Evolutionary conservation across 208 protist genomes (phyloP).

Genomic region (Crithidia acanthocephali): DNA sequence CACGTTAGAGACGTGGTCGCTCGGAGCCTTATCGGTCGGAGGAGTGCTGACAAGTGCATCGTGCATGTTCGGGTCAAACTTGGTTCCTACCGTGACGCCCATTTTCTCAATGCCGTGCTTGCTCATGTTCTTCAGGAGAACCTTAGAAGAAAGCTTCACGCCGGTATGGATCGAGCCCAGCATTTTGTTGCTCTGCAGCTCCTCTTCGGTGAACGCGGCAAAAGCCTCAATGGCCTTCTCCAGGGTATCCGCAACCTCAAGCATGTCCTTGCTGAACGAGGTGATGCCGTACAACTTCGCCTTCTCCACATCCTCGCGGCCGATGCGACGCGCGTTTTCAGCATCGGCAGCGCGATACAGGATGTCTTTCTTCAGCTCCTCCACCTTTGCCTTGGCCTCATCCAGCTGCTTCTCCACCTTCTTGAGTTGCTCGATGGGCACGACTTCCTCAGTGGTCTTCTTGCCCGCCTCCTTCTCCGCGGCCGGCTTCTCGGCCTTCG

Average conservation of each 20-base stretch:
- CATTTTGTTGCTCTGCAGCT: slow-evolving; percentile 66
- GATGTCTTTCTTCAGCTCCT: slow-evolving; percentile 84
- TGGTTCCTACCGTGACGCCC: slow-evolving; percentile 58
- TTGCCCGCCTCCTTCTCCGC: slow-evolving; percentile 31
- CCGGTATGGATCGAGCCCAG: slow-evolving; percentile 77
- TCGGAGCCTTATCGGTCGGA: slow-evolving; percentile 47
- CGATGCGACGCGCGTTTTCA: slow-evolving; percentile 90
- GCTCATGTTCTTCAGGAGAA: slow-evolving; percentile 85
- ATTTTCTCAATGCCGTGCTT: slow-evolving; percentile 91
- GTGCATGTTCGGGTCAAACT: slow-evolving; percentile 92
- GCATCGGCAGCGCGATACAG: slow-evolving; percentile 89
- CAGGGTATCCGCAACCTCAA: slow-evolving; percentile 94
- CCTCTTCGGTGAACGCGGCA: slow-evolving; percentile 41
- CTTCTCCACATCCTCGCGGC: slow-evolving; percentile 90
- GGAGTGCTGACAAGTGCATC: slow-evolving; percentile 89
- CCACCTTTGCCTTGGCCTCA: slow-evolving; percentile 57
- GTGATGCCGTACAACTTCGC: slow-evolving; percentile 88
- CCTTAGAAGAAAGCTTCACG: slow-evolving; percentile 85
- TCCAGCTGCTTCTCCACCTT: slow-evolving; percentile 76
- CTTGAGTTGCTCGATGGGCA: slow-evolving; percentile 34
- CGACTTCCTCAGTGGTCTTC: slow-evolving; percentile 30
- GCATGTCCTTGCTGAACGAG: slow-evolving; percentile 92
- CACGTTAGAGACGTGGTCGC: slow-evolving; percentile 73
- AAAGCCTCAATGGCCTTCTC: slow-evolving; percentile 88
- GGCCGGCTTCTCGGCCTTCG: slow-evolving; percentile 30